phyloP scores from a whole-genome alignment of 768 basidiomycete species.

The Gloeopeniophorella convolvens region DNA sequence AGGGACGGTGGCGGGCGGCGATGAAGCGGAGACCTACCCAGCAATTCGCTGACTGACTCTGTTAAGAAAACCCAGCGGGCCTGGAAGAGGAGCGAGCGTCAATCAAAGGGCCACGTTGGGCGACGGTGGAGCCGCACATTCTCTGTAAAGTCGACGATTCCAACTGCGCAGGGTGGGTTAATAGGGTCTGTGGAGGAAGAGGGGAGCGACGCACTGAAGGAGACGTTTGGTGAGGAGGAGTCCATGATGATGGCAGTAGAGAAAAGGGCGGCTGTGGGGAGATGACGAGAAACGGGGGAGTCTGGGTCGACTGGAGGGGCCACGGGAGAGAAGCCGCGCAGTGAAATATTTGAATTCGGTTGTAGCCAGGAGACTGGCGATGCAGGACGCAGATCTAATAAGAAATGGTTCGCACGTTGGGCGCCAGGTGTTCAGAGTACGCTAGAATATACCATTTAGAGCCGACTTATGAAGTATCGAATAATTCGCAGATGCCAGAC shows the following conservation, averaged over 20 bases:
- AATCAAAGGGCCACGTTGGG: slow-evolving; percentile 15
- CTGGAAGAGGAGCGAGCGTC: slow-evolving; percentile 28
- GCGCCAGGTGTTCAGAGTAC: too few species aligned
- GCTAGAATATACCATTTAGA: too few species aligned
- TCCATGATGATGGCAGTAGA: slow-evolving; percentile 15
- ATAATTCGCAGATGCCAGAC: background rate
- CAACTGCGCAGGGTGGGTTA: slow-evolving; percentile 40
- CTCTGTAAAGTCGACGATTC: slow-evolving; percentile 75
- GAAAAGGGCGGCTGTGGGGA: background rate
- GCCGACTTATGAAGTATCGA: too few species aligned
- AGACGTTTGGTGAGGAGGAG: slow-evolving; percentile 45
- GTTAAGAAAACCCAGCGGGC: slow-evolving; percentile 63
- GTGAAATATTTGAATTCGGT: slow-evolving; percentile 11
- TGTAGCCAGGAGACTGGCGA: slow-evolving; percentile 3
- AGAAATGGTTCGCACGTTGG: too few species aligned
- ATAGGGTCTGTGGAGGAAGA: slow-evolving; percentile 6
- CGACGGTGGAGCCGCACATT: slow-evolving; percentile 39
- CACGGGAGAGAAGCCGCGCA: background rate
- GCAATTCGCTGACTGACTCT: slow-evolving; percentile 57
- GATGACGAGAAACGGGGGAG: slow-evolving; percentile 3
- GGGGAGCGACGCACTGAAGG: slow-evolving; percentile 57
- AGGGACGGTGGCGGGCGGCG: background rate
- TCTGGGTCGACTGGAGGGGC: background rate
- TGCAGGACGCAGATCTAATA: background rate
- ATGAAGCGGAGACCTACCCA: slow-evolving; percentile 36